Evolutionary conservation across 2,329 filamentous ascomycete species (phyloP).

Genomic region (Pyrenophora tritici-repentis): DNA sequence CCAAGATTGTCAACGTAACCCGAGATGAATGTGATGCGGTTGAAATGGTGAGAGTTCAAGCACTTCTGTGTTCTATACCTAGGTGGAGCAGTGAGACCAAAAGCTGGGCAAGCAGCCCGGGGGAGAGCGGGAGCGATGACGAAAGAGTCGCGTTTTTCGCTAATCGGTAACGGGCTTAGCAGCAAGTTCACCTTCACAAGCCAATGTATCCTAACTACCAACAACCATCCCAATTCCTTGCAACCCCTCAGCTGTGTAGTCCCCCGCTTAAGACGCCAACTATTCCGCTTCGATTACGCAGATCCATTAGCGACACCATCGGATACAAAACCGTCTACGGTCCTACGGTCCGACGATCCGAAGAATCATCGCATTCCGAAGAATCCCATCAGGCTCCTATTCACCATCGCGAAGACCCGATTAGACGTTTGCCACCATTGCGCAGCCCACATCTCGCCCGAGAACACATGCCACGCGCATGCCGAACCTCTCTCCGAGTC

Average conservation of each 20-base stretch:
- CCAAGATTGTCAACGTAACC: too few relatives aligned
- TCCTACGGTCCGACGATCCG: background rate
- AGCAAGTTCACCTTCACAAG: slow-evolving; percentile 32
- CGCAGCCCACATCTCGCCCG: slow-evolving; percentile 25
- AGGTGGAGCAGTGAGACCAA: slow-evolving; percentile 10
- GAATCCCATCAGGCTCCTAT: slow-evolving; percentile 31
- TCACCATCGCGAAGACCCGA: slow-evolving; percentile 18
- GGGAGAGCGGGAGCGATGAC: slow-evolving; percentile 24
- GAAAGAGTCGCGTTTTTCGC: slow-evolving; percentile 22
- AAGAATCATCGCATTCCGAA: slow-evolving; percentile 22
- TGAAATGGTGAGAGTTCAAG: too few relatives aligned
- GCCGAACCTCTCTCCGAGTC: slow-evolving; percentile 18
- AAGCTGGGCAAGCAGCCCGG: slow-evolving; percentile 1
- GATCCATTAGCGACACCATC: background rate
- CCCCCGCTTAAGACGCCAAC: slow-evolving; percentile 4
- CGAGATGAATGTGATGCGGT: too few relatives aligned
- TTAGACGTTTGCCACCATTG: slow-evolving; percentile 20
- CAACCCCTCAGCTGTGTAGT: slow-evolving; percentile 8
- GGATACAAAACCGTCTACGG: slow-evolving; percentile 3
- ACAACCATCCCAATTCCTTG: slow-evolving; percentile 12
- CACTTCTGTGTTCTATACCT: background rate
- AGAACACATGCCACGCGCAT: slow-evolving; percentile 36
- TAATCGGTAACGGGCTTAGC: slow-evolving; percentile 20
- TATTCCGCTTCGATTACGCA: background rate
- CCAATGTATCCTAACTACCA: slow-evolving; percentile 17